These are phyloP conservation scores for Microsporum canis DNA, from an alignment of 2,329 filamentous ascomycete genomes.

Conservation along the genomic window DNA sequence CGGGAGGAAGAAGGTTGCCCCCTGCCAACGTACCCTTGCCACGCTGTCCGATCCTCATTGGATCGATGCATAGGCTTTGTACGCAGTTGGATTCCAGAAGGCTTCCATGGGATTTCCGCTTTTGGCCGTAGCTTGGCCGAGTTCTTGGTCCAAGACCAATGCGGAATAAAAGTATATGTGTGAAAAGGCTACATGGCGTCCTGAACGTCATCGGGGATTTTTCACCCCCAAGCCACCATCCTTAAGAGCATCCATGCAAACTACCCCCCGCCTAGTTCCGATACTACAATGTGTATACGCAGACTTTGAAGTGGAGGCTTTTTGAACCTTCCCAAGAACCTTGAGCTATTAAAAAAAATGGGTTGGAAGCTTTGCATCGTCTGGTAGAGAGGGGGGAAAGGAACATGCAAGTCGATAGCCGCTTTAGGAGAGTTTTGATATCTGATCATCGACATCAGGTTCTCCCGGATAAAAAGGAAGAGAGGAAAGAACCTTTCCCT, in stretches of 20 bases:
- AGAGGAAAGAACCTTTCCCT: no score
- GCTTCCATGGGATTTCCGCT: slow-evolving; percentile 6
- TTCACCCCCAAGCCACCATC: neutral
- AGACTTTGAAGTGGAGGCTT: neutral
- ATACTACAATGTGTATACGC: neutral
- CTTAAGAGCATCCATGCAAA: neutral
- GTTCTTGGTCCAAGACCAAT: neutral
- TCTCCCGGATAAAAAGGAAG: no score
- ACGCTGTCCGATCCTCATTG: neutral
- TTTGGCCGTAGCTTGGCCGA: slow-evolving; percentile 3
- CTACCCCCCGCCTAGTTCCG: neutral
- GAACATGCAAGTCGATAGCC: neutral
- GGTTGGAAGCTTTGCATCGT: slow-evolving; percentile 1
- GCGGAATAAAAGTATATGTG: neutral
- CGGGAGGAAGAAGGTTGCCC: neutral
- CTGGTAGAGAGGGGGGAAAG: neutral
- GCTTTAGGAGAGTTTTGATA: neutral
- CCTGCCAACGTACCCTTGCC: neutral
- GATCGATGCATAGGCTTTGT: neutral
- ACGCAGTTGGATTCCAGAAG: neutral
- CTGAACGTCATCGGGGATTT: slow-evolving; percentile 3
- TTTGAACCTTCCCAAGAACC: neutral
- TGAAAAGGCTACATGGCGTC: neutral
- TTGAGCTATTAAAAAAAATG: neutral
- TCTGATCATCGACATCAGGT: neutral